phyloP scores from a whole-genome alignment of 495 filamentous ascomycete species.

The Penicillium egyptiacum region DNA sequence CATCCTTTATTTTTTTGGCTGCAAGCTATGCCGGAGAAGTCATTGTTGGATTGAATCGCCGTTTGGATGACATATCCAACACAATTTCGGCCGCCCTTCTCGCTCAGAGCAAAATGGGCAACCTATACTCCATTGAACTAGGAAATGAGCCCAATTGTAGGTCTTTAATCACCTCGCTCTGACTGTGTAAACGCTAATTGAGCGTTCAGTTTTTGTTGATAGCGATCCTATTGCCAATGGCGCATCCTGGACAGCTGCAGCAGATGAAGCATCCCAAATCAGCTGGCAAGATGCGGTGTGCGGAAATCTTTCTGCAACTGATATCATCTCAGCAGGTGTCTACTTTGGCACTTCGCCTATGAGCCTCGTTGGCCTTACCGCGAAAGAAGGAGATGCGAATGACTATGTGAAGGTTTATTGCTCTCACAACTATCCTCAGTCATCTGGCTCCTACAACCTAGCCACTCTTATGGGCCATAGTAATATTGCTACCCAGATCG shows the following conservation, averaged over 20 bases:
- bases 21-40: conserved; percentile 52
- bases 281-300: conserved; percentile 55
- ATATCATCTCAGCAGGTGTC: conserved; percentile 59
- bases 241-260: conserved; percentile 51
- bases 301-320: conserved; percentile 40
- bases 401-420: conserved; percentile 54
- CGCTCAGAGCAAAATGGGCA: conserved; percentile 44
- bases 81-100: conserved; percentile 55
- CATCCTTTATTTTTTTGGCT: conserved; percentile 55
- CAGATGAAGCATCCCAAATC: conserved; percentile 55
- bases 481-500: conserved; percentile 46
- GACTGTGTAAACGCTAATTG: neutral
- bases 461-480: conserved; percentile 53
- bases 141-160: conserved; percentile 63
- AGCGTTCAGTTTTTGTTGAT: conserved; percentile 11
- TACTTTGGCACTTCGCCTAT: conserved; percentile 53
- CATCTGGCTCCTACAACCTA: conserved; percentile 36
- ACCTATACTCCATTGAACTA: conserved; percentile 58
- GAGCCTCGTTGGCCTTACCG: conserved; percentile 52
- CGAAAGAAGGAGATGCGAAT: conserved; percentile 48
- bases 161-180: conserved; percentile 4
- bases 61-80: conserved; percentile 55
- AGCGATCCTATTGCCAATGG: conserved; percentile 53
- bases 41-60: conserved; percentile 57
- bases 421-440: conserved; percentile 62